Conservation (phyloP, 345 rosid genomes). For the Streptanthus diversifolius region DNA sequence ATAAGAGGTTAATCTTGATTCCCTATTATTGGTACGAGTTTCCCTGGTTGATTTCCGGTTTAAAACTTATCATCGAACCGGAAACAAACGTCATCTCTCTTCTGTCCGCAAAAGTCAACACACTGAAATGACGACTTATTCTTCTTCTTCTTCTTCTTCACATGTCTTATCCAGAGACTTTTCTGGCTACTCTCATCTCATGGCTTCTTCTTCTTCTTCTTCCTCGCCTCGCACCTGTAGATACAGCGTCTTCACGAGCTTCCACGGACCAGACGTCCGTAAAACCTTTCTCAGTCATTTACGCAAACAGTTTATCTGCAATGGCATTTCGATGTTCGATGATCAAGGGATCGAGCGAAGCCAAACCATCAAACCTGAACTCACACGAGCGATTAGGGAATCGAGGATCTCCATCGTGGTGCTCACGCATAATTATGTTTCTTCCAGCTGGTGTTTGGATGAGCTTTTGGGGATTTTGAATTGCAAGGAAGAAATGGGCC, state of each 20-base stretch:
- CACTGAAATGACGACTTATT: not conserved
- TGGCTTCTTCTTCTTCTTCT: not conserved
- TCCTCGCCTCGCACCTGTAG: not conserved
- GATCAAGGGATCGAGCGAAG: conserved; percentile 9
- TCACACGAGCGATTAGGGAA: not conserved
- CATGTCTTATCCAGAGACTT: not conserved
- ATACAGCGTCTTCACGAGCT: not conserved
- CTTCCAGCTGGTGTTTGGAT: conserved; percentile 28
- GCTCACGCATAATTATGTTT: conserved; percentile 7
- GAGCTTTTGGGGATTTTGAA: conserved; percentile 15
- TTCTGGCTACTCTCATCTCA: not conserved
- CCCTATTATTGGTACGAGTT: no score
- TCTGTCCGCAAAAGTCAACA: not conserved
- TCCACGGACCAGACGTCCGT: conserved; percentile 19
- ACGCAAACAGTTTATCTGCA: not conserved
- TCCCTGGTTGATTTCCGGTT: not conserved
- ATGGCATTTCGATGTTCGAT: not conserved
- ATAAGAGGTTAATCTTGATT: no score
- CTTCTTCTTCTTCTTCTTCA: not conserved
- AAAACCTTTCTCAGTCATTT: conserved; percentile 3
- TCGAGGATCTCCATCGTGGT: conserved; percentile 19
- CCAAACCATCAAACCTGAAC: not conserved
- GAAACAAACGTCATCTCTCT: not conserved
- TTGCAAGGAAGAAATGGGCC: not conserved
- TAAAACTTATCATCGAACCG: not conserved